phyloP scores from a whole-genome alignment of 2,329 filamentous ascomycete species.

The Claviceps monticola region DNA sequence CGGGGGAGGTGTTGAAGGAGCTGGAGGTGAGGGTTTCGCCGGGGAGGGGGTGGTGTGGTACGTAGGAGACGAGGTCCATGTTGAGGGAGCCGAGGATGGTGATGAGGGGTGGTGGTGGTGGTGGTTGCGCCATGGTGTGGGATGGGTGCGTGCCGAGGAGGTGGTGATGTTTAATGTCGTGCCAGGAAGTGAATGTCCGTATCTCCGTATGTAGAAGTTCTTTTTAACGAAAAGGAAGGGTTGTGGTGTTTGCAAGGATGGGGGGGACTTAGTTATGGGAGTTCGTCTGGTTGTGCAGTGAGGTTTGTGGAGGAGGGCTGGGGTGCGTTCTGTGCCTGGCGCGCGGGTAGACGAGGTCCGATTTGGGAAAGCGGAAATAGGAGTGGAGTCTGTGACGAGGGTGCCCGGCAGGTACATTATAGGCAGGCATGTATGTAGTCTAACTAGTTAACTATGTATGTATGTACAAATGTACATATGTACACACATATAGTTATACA shows the following conservation, averaged over 20 bases:
- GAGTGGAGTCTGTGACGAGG: neutral
- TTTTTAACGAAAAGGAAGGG: no score
- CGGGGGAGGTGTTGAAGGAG: slow-evolving; percentile 66
- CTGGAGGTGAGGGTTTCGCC: slow-evolving; percentile 79
- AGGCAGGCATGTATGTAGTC: no score
- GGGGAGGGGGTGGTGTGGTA: slow-evolving; percentile 64
- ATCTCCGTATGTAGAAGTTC: no score
- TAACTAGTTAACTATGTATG: no score
- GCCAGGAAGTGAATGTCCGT: no score
- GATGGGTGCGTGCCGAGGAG: neutral
- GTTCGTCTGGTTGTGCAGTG: neutral
- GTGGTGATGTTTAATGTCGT: neutral
- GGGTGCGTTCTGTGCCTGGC: no score
- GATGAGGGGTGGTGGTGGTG: slow-evolving; percentile 36
- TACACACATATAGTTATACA: no score
- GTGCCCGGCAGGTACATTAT: no score
- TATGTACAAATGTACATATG: neutral
- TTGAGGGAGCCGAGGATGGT: slow-evolving; percentile 87
- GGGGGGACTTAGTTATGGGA: no score
- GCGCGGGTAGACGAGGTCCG: neutral
- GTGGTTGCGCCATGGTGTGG: slow-evolving; percentile 3
- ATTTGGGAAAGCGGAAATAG: neutral
- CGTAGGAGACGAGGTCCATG: slow-evolving; percentile 82
- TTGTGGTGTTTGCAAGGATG: neutral
- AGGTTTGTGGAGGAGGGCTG: no score